Conservation (phyloP, 2,329 filamentous ascomycete genomes). For the Fusarium napiforme region DNA sequence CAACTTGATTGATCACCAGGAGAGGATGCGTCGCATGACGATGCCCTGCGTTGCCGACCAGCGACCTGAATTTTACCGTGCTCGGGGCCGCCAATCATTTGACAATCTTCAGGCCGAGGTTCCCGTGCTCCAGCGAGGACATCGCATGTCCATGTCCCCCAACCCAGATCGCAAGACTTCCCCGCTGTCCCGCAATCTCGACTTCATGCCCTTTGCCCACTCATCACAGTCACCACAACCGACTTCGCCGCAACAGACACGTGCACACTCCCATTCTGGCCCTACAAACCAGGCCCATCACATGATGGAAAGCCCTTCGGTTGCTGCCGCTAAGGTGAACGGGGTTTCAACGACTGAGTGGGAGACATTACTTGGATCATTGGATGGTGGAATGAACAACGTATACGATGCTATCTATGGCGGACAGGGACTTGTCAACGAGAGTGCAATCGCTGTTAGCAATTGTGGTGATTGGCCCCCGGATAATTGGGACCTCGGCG, state of each 20-base stretch:
- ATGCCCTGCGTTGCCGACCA: conserved; percentile 55
- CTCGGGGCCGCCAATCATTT: conserved; percentile 60
- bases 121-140: conserved; percentile 53
- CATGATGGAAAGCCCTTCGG: conserved; percentile 42
- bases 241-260: conserved; percentile 59
- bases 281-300: conserved; percentile 38
- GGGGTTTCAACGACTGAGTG: conserved; percentile 75
- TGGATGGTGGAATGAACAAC: conserved; percentile 83
- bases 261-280: conserved; percentile 49
- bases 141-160: conserved; percentile 60
- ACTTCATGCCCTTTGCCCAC: conserved; percentile 67
- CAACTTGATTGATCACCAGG: conserved; percentile 65
- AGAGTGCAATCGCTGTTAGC: conserved; percentile 57
- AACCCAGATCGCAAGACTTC: conserved; percentile 44
- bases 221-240: conserved; percentile 60
- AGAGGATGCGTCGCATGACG: conserved; percentile 68
- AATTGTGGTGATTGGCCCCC: conserved; percentile 63
- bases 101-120: conserved; percentile 55
- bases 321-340: conserved; percentile 47
- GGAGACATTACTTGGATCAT: conserved; percentile 82
- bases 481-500: conserved; percentile 65
- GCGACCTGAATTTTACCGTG: conserved; percentile 53
- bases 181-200: conserved; percentile 57
- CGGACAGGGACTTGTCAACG: conserved; percentile 63
- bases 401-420: conserved; percentile 88